phyloP scores from a whole-genome alignment of 805 yeast genomes.

The Pichia membranifaciens region DNA sequence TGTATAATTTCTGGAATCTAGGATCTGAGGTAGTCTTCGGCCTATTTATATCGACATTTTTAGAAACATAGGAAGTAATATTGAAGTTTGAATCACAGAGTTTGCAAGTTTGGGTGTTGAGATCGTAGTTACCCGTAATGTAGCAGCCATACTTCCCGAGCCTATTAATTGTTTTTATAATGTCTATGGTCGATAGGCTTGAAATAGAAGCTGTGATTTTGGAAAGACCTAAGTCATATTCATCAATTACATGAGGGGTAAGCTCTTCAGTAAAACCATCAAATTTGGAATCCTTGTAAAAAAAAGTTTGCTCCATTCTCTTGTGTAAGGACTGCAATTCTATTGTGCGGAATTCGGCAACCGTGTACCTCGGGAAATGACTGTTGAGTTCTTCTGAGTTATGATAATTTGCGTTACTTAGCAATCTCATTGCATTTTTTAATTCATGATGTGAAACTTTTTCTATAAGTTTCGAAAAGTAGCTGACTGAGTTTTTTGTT shows the following conservation, averaged over 20 bases:
- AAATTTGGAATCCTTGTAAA: not conserved
- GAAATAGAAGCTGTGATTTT: not conserved
- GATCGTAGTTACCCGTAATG: constrained; percentile 33
- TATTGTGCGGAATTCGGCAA: not conserved
- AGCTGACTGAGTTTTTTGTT: constrained; percentile 11
- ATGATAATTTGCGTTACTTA: constrained; percentile 8
- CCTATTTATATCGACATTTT: constrained; percentile 27
- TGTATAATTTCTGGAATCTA: constrained; percentile 23
- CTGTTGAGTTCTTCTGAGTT: not conserved
- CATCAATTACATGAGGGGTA: not conserved
- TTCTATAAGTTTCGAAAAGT: constrained; percentile 8
- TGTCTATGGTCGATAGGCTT: not conserved
- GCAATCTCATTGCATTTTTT: constrained; percentile 17
- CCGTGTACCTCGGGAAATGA: not conserved
- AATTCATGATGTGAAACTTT: constrained; percentile 19
- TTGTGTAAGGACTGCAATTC: constrained; percentile 1
- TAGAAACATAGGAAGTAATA: constrained; percentile 5
- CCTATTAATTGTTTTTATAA: constrained; percentile 29
- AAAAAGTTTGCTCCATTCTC: not conserved
- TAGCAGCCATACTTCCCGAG: constrained; percentile 41
- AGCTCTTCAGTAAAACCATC: not conserved
- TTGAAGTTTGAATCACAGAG: constrained; percentile 30
- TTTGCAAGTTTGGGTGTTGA: constrained; percentile 29
- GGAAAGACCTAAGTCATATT: not conserved
- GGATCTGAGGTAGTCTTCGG: constrained; percentile 18